Percentiles rank a stretch among this genome's conserved stretches.
Evolutionary conservation across 352 stramenopile species (phyloP).

Genomic region (Proteromonas lacertae): DNA sequence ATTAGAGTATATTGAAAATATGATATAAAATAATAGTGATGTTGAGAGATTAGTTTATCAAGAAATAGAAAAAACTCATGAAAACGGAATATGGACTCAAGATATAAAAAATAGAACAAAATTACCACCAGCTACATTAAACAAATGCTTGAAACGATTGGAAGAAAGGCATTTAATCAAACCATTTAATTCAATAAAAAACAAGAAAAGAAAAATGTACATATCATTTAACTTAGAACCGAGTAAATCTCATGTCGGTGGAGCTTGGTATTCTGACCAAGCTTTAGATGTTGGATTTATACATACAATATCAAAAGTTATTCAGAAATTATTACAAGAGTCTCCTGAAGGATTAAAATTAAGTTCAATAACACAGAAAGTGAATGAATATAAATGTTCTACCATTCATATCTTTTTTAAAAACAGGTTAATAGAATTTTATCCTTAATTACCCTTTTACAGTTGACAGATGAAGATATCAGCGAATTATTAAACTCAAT

Average conservation of each 20-base stretch:
- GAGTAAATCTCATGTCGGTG: constrained; percentile 86
- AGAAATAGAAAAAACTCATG: too few species aligned
- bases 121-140: constrained; percentile 65
- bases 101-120: constrained; percentile 90
- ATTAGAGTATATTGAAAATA: too few species aligned
- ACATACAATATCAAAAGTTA: neutral
- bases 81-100: constrained; percentile 70
- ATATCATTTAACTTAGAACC: constrained; percentile 77
- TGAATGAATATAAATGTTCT: constrained; percentile 1
- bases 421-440: constrained; percentile 2
- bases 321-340: constrained; percentile 84
- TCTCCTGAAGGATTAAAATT: constrained; percentile 83
- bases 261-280: constrained; percentile 92
- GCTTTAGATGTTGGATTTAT: neutral
- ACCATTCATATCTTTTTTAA: constrained; percentile 3
- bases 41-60: too few species aligned
- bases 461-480: constrained; percentile 34
- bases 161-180: constrained; percentile 85
- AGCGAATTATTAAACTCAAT: constrained; percentile 53
- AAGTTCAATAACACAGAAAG: constrained; percentile 15
- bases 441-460: neutral
- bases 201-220: constrained; percentile 98
- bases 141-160: constrained; percentile 82
- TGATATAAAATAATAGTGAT: too few species aligned
- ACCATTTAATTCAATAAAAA: constrained; percentile 87